These are phyloP conservation scores for Pythium apleroticum DNA, from an alignment of 352 stramenopile genomes.

Conservation along the genomic window DNA sequence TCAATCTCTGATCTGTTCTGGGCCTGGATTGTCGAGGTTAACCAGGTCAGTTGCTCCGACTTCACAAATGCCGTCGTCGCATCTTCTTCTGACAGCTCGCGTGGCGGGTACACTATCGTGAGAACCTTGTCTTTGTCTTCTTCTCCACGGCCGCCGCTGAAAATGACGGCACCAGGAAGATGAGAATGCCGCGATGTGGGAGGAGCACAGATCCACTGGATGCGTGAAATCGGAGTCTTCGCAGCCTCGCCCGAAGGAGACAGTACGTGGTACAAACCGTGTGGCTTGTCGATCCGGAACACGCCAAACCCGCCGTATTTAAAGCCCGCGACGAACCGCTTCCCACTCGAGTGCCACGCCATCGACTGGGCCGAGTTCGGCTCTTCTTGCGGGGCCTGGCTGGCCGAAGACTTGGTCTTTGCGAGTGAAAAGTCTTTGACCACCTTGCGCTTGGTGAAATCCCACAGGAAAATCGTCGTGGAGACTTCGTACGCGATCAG, in stretches of 20 bases:
- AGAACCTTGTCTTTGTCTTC: conserved; percentile 32
- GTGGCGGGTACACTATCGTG: conserved; percentile 46
- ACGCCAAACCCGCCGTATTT: conserved; percentile 59
- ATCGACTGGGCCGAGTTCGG: conserved; percentile 57
- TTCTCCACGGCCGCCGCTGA: conserved; percentile 33
- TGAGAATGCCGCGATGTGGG: conserved; percentile 51
- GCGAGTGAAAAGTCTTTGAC: conserved; percentile 28
- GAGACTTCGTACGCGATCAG: conserved; percentile 63
- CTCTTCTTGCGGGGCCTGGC: neutral
- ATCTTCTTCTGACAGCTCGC: conserved; percentile 40
- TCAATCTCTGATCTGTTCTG: conserved; percentile 53
- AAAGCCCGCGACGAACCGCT: conserved; percentile 73
- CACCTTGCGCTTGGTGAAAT: conserved; percentile 67
- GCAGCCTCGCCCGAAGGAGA: neutral
- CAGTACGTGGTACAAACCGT: conserved; percentile 32
- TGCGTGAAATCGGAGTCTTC: conserved; percentile 33
- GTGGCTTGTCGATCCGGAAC: conserved; percentile 57
- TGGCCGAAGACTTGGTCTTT: conserved; percentile 11
- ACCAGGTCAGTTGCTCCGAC: conserved; percentile 59
- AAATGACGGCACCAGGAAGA: conserved; percentile 54
- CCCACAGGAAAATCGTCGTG: conserved; percentile 54
- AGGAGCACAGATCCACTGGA: conserved; percentile 66
- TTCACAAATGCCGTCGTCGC: conserved; percentile 53
- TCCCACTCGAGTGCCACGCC: conserved; percentile 77
- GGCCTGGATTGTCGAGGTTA: conserved; percentile 37